Base-by-base conservation (phyloP, 768 basidiomycete species). In the Phaeotremella fagi region DNA sequence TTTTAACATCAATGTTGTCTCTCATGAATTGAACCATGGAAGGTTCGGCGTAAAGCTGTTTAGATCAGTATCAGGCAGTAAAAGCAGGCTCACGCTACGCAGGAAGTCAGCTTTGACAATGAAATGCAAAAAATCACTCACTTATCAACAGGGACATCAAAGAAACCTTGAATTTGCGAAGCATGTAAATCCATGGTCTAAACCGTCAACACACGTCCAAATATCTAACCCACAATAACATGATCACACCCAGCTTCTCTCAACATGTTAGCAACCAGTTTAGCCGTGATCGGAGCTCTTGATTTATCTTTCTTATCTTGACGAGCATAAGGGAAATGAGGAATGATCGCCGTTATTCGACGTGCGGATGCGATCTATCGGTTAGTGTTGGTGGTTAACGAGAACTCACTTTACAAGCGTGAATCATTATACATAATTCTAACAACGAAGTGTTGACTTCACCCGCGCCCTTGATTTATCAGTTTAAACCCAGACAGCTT, bases 241-340 rank as follows among this genome's bases (percentile, higher is more conserved):
- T 98, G 94, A 76, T 98, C 94, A 71, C 91, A 95, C 22, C 94
- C 94, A 7, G 95, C 92, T 43, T 95, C 88, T 38, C 84, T 85
- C 55, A 99, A 80, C 94, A 98, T 98, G 75, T 95, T 98, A 22
- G 94, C 92, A 44, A 98, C 89, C 49, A 99, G 82, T 77, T 99
- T 99, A 42, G 94, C 91, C 3, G 94, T 97, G 74, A 99, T 99
- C 23, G 95, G 94, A 3, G 91, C 90, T 5, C 94, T 82, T 4
- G 84, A 85, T 78, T 88, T 88, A 79, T 99, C 90, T 80, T 98
- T 99, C 78, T 95, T 95, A 80, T 97, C 94, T 82, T 90, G 90
- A 9, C 94, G 81, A 1, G 92, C 87, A 68, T 98, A 98, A 1
- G 92, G 92, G 77, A 89, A 99, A 75, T 91, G 97, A 22, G 94